Conservation (phyloP, 176 grass and related monocot species). For the Eragrostis nindensis region DNA sequence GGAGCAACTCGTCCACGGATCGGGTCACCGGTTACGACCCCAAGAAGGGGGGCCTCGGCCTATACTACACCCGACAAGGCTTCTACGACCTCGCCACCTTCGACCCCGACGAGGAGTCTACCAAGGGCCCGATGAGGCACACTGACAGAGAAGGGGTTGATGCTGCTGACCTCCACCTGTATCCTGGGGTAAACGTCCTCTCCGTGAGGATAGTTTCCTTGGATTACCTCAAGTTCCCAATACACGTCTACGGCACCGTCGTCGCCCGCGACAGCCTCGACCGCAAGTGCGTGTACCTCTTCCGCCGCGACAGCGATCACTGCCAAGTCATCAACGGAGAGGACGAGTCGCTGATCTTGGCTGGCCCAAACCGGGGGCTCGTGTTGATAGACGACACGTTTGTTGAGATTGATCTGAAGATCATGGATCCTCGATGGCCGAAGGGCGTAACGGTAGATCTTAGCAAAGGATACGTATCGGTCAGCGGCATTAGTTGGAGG, state of each 20-base stretch:
- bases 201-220: not conserved
- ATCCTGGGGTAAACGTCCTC: not conserved
- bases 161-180: too few species aligned
- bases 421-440: not conserved
- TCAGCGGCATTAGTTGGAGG: not conserved
- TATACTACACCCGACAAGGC: too few species aligned
- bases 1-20: too few species aligned
- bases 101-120: too few species aligned
- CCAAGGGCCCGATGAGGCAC: too few species aligned
- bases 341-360: not conserved
- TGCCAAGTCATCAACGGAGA: not conserved
- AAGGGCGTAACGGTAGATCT: not conserved
- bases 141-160: too few species aligned
- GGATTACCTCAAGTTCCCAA: not conserved
- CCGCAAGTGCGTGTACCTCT: not conserved
- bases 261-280: not conserved
- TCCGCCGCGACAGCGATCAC: not conserved
- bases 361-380: not conserved
- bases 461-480: not conserved
- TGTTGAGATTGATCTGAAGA: not conserved
- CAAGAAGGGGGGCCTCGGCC: too few species aligned
- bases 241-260: not conserved
- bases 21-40: too few species aligned
- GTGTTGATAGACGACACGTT: not conserved
- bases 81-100: too few species aligned